Base-by-base conservation (phyloP, 257 asterid species). In the Phtheirospermum japonicum region DNA sequence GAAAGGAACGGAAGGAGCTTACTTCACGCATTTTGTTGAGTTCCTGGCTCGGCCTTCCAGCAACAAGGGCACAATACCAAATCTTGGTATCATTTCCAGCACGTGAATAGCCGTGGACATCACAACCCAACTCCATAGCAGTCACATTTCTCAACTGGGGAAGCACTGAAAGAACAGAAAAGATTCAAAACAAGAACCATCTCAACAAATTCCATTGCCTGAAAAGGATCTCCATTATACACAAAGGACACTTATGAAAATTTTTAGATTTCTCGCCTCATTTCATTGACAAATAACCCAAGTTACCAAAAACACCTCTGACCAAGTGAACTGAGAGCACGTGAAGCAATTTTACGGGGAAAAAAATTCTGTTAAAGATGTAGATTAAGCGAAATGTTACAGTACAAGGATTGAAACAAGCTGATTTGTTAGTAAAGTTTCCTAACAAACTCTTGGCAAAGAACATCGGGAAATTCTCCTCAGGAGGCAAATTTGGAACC, bases 51-150 rank as follows among this genome's bases (percentile, higher is more conserved):
- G 75, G 85, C 72, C 99, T 80, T 72, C 97, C 99, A 65, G 88
- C 92, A 66, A 85, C 76, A 73, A 93, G 73, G 74, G 86, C 97
- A 79, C 99, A 93, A 63, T 93, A 93, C 99, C 99, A 93, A 67
- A 87, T 67, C 82, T 68, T 85, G 66, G 85, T 68, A 77, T 77
- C 97, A 69, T 67, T 73, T 52, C 96, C 95, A 2, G 95, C 91
- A 68, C 96, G 95, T 59, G 99, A 93, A 79, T 71, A 77, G 66
- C 97, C 97, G 45, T 82, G 75, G 13, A 86, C 86, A 76, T 85
- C 88, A 61, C 99, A 93, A 39, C 99, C 99, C 79, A 93, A 76
- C 66, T 87, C 99, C 75, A 55, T 62, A 11, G 99, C 64, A 53
- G 99, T 86, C 63, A 80, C 39, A 63, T 80, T 89, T 85, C 99